Conservation (phyloP, 495 filamentous ascomycete species). For the Neurospora sp. region DNA sequence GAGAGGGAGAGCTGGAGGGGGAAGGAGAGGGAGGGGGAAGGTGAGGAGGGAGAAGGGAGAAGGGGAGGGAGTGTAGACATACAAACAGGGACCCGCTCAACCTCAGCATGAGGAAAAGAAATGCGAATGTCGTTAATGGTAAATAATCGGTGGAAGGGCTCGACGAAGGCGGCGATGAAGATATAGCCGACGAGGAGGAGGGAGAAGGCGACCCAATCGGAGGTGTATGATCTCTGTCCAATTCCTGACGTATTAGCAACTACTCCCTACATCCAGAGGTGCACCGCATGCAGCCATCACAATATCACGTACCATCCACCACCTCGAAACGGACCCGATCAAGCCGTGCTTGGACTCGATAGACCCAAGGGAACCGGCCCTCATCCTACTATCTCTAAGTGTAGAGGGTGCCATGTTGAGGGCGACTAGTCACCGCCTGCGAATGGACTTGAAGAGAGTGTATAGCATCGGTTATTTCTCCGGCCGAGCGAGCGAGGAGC, state of each 20-base stretch:
- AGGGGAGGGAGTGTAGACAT: too few relatives aligned
- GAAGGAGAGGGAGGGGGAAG: not conserved
- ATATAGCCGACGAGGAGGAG: conserved; percentile 58
- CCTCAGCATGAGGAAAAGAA: conserved; percentile 72
- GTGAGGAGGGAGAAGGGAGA: too few relatives aligned
- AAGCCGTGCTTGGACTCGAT: conserved; percentile 9
- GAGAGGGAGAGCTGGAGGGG: conserved; percentile 70
- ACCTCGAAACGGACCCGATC: conserved; percentile 34
- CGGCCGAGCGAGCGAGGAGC: not conserved
- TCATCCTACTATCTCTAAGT: conserved; percentile 1
- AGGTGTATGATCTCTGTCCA: conserved; percentile 70
- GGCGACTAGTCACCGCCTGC: conserved; percentile 31
- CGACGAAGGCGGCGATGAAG: conserved; percentile 56
- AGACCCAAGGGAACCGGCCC: conserved; percentile 3
- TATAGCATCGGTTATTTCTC: conserved; percentile 11
- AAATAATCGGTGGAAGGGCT: conserved; percentile 85
- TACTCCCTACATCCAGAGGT: not conserved
- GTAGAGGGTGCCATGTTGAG: conserved; percentile 23
- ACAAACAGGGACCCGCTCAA: conserved; percentile 77
- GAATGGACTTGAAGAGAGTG: conserved; percentile 25
- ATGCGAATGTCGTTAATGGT: conserved; percentile 73
- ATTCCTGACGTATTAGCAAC: too few relatives aligned
- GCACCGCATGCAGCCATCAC: not conserved
- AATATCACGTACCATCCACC: conserved; percentile 34
- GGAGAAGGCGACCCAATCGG: conserved; percentile 75